Conservation (phyloP, 169 alveolate species). For the Ichthyophthirius multifiliis region DNA sequence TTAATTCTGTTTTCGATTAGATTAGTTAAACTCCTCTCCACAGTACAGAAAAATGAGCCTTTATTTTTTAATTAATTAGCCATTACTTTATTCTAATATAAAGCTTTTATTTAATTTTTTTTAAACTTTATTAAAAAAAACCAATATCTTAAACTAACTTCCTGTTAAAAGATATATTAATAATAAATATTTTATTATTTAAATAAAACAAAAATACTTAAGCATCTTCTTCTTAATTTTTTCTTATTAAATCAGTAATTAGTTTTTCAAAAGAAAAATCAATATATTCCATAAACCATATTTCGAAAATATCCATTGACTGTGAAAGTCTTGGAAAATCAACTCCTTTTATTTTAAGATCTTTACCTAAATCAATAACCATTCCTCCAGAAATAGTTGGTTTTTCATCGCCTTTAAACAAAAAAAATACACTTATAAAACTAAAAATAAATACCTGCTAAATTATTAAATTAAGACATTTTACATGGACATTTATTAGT, state of each 20-base stretch:
- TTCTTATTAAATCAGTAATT: not conserved
- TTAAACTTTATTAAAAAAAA: not conserved
- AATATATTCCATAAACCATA: not conserved
- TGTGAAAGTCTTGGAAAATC: not conserved
- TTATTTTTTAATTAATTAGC: not conserved
- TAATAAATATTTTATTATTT: not conserved
- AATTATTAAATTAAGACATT: not conserved
- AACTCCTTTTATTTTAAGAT: not conserved
- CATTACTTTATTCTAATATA: not conserved
- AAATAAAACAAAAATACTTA: not conserved
- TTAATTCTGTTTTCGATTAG: not conserved
- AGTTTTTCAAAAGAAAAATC: not conserved
- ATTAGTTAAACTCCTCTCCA: not conserved
- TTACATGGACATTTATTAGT: not conserved
- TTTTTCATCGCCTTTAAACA: not conserved
- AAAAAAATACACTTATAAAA: not conserved
- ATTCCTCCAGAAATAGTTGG: not conserved
- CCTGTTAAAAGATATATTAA: not conserved
- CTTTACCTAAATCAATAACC: not conserved
- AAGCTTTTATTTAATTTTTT: conserved; percentile 1
- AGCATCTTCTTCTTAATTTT: not conserved
- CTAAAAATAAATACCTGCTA: not conserved
- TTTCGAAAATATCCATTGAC: not conserved
- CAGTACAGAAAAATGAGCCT: not conserved
- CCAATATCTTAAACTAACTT: conserved; percentile 4